Base-by-base conservation (phyloP, 2,329 filamentous ascomycete species). In the Esteya vermicola region DNA sequence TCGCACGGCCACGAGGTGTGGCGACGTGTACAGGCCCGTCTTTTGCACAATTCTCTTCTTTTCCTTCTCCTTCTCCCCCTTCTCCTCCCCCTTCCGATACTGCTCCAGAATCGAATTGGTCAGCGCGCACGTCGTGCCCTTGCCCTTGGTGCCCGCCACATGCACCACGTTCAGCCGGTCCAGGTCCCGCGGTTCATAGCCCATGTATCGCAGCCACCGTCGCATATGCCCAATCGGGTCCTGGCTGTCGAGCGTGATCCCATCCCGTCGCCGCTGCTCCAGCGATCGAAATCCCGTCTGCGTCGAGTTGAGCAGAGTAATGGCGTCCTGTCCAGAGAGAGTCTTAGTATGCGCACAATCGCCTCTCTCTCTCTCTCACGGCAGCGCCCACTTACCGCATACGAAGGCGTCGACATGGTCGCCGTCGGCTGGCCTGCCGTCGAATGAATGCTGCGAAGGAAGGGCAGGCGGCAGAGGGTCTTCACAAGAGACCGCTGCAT, bases 271-370 rank as follows among this genome's bases (percentile, higher is more conserved):
- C 38, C 91, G 78, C 38, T 80, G 77, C 55, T 93, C 78, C 16
- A 95, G 72, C 38, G 85, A 72, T 36, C 81, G 74, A 55, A 81
- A 89, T 39, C 93, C 93, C 32, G 83, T 85, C 59, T 98, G 91
- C 38, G 96, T 75, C 33, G 84, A 81, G 59, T 96, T 96, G 54
- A 96, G 73, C 30, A 82, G 76, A 49, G 77, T 67, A 47, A 96
- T 78, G 36, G 89, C 91, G 57, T 91, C 85, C 85, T 93, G 39
- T 45, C n/a, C n/a, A n/a, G n/a, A n/a, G n/a, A n/a, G n/a, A n/a
- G n/a, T n/a, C n/a, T n/a, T n/a, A n/a, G n/a, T n/a, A n/a, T n/a
- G n/a, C n/a, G n/a, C n/a, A 13, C 12, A 13, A 10, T 18, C 9
- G n/a, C 18, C n/a, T 19, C 10, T 21, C 30, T 20, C 32, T n/a